These are phyloP conservation scores for Gaeumannomyces sp. DNA, from an alignment of 2,329 filamentous ascomycete genomes.

Conservation along the genomic window DNA sequence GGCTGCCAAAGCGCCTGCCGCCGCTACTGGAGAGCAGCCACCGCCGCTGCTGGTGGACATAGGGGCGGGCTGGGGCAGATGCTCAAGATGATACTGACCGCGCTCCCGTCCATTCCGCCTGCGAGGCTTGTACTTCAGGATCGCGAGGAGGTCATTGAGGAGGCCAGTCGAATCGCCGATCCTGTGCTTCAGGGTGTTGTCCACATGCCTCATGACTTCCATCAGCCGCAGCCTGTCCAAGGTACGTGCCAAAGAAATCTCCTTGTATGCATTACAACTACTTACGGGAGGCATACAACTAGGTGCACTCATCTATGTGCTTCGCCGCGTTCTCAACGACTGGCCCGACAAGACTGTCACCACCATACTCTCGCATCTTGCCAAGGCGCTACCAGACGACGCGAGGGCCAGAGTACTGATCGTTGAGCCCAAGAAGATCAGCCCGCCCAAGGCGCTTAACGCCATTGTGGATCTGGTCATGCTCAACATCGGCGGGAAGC, in stretches of 20 bases:
- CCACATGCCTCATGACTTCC: slow-evolving; percentile 25
- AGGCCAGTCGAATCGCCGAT: slow-evolving; percentile 13
- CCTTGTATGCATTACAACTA: background rate
- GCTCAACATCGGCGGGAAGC: slow-evolving; percentile 6
- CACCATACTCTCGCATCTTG: slow-evolving; percentile 18
- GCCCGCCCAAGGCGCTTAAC: slow-evolving; percentile 4
- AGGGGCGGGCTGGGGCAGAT: slow-evolving; percentile 27
- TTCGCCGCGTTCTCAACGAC: slow-evolving; percentile 23
- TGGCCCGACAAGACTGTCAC: slow-evolving; percentile 20
- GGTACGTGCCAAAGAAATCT: slow-evolving; percentile 15
- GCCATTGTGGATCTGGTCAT: slow-evolving; percentile 8
- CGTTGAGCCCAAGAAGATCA: background rate
- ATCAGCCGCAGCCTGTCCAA: slow-evolving; percentile 25
- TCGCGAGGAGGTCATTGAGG: slow-evolving; percentile 21
- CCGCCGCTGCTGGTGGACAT: slow-evolving; percentile 26
- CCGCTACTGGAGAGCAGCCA: background rate
- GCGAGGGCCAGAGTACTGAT: slow-evolving; percentile 5
- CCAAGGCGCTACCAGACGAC: slow-evolving; percentile 14
- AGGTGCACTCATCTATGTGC: slow-evolving; percentile 22
- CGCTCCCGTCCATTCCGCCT: slow-evolving; percentile 19
- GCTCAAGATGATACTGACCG: slow-evolving; percentile 20
- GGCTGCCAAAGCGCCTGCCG: slow-evolving; percentile 2
- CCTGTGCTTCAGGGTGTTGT: slow-evolving; percentile 15
- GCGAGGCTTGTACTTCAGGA: slow-evolving; percentile 27
- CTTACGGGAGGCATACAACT: background rate